phyloP scores from a whole-genome alignment of 176 grass and related monocot species.

The Oryza glaberrima region DNA sequence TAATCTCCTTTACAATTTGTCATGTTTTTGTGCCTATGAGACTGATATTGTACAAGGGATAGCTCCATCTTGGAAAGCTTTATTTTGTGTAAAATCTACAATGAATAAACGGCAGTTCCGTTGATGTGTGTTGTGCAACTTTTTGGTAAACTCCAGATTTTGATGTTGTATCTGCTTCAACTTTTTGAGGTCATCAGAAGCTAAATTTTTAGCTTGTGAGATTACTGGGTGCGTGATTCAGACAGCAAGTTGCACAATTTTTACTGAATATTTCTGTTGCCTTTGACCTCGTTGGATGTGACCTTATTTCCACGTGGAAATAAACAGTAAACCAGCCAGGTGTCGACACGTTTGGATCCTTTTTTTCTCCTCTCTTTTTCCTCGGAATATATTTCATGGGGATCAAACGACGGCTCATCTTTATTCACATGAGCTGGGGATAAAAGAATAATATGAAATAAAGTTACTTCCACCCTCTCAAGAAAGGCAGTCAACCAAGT shows the following conservation, averaged over 20 bases:
- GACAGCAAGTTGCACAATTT: background rate
- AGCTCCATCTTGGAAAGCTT: conserved; percentile 3
- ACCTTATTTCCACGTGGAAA: background rate
- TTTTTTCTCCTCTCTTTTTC: background rate
- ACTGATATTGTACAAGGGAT: conserved; percentile 18
- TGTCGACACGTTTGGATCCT: conserved; percentile 11
- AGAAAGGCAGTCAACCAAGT: background rate
- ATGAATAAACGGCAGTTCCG: conserved; percentile 10
- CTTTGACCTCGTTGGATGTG: background rate
- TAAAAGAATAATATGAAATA: conserved; percentile 15
- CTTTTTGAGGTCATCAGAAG: too few species aligned
- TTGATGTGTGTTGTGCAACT: background rate
- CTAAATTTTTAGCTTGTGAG: background rate
- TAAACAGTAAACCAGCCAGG: background rate
- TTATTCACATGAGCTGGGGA: conserved; percentile 31
- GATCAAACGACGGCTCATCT: conserved; percentile 27
- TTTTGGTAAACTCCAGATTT: background rate
- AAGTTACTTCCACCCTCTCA: background rate
- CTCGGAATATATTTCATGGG: conserved; percentile 32
- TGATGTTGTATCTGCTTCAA: background rate
- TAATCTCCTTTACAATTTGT: background rate
- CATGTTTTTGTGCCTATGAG: background rate
- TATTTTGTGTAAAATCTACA: background rate
- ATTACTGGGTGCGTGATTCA: background rate
- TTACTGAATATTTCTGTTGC: conserved; percentile 5